Evolutionary conservation across 768 basidiomycete species (phyloP), one percentile per base, ranked within the genome.

Genomic region (Podaxis sp.): DNA sequence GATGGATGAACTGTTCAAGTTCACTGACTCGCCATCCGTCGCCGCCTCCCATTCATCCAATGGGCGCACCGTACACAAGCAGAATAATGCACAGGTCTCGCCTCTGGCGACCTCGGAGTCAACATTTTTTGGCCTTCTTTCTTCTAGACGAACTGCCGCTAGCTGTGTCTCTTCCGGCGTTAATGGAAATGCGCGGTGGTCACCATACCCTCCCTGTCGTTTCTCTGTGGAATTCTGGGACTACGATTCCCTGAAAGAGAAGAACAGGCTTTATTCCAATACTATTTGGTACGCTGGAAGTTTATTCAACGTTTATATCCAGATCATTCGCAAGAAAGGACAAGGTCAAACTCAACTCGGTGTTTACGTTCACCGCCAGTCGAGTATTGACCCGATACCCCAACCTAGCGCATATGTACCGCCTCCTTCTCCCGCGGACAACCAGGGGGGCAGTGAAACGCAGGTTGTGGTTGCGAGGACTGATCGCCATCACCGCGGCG

Each of bases 191-290:
- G 66, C 66, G 8, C 75, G 76, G 37, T 93, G 89, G 88, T 82
- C 88, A 0, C 78, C 83, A n/a, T 85, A 86, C 69, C 87, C 90
- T 50, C 95, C 95, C 0, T 91, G 81, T 74, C 84, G 94, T 22
- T 93, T 96, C 70, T 85, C 85, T 8, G 91, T 94, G 56, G 94
- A 96, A 73, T 96, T 96, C 71, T 96, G 91, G 89, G 89, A 90
- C 68, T 82, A 94, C 19, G 88, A 91, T 64, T 75, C 80, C 37
- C 80, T 97, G 41, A 89, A 87, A 62, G 94, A 96, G 76, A 96
- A 95, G 75, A 85, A 86, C 55, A 81, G 93, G 15, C 73, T 92
- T 55, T 87, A 96, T 72, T 93, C 91, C 7, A 85, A 87, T 59
- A 97, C 94, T 2, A 81, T 96, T 57, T 95, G 92, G 85, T 92